Percentiles rank a stretch among this genome's conserved stretches.
Conservation (phyloP, 208 protist species). For the Angomonas deanei region DNA sequence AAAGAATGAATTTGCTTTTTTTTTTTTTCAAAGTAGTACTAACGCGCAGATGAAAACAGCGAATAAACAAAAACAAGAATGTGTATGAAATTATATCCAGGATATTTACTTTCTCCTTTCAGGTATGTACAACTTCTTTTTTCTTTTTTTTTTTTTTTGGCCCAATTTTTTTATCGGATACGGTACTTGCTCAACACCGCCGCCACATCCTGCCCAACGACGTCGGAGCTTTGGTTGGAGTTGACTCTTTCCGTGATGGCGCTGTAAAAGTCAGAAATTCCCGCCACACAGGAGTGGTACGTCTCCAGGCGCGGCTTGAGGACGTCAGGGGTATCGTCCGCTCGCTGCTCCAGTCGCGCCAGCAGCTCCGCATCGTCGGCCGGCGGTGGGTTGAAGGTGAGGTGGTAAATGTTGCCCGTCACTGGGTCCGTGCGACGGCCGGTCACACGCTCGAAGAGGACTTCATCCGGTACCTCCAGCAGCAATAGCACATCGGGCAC, state of each 20-base stretch:
- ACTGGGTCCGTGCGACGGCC: slow-evolving; percentile 81
- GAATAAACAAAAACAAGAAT: background rate
- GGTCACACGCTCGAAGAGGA: slow-evolving; percentile 73
- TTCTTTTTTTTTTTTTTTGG: slow-evolving; percentile 8
- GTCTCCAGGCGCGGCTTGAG: slow-evolving; percentile 57
- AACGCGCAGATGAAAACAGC: background rate
- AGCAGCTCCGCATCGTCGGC: slow-evolving; percentile 52
- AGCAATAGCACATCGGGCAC: slow-evolving; percentile 57
- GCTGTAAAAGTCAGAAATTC: slow-evolving; percentile 59
- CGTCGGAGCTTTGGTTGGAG: slow-evolving; percentile 29
- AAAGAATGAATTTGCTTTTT: slow-evolving; percentile 2
- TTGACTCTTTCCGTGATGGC: slow-evolving; percentile 44
- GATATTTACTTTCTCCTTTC: background rate
- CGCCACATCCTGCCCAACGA: slow-evolving; percentile 40
- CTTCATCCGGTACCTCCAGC: slow-evolving; percentile 70
- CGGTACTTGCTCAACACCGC: slow-evolving; percentile 22
- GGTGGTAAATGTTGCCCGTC: slow-evolving; percentile 83
- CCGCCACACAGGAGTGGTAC: slow-evolving; percentile 65
- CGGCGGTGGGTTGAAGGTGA: slow-evolving; percentile 86
- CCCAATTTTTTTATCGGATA: slow-evolving; percentile 3
- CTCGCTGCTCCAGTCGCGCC: slow-evolving; percentile 77
- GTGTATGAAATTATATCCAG: slow-evolving; percentile 15
- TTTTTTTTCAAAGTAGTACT: slow-evolving; percentile 1
- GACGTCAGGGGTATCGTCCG: slow-evolving; percentile 72
- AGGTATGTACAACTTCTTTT: background rate